Base-by-base conservation (phyloP, 768 basidiomycete genomes). In the Mycena kentingensis region DNA sequence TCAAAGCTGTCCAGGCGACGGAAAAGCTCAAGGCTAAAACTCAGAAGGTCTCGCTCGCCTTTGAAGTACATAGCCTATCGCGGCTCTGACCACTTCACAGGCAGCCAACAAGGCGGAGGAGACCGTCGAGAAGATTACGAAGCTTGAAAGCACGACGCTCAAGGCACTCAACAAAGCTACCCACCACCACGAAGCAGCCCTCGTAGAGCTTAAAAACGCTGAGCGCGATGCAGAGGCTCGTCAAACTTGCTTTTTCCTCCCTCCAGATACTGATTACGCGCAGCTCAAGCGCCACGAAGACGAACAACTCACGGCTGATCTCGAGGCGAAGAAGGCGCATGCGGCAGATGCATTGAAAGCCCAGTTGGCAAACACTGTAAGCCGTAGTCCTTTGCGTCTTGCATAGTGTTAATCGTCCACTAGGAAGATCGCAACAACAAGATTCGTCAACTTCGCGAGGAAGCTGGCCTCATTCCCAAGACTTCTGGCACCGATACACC, bases 11-110 rank as follows among this genome's bases (percentile, higher is more conserved):
- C 27, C 67, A 69, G 18, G 68, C 70, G 27, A 72, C 75, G 7
- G 83, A 87, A 63, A 84, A 85, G 70, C 65, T 67, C 13, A 73
- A 80, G 49, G 62, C 69, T 28, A 82, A 81, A 61, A 75, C 77
- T 22, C 69, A 75, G 50, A 85, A 83, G 72, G 82, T 80, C 46
- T n/a, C 26, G 16, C 25, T 26, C 31, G 10, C 25, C 13, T 25
- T 11, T 36, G 5, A 13, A 4, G 24, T 32, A 7, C 21, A 41
- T 10, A 46, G 51, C 51, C 35, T 41, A 42, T 44, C 16, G 52
- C 24, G 21, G 18, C 11, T 32, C 29, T 32, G 29, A 46, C 18
- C n/a, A 6, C 35, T 16, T 56, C 27, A 36, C 60, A 82, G 80
- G 67, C 65, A 6, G 70, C 68, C 18, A 67, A 70, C n/a, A 77